Percentiles rank a stretch among this genome's conserved stretches.
phyloP scores from a whole-genome alignment of 352 stramenopile species.

The Globisporangium spiculum region DNA sequence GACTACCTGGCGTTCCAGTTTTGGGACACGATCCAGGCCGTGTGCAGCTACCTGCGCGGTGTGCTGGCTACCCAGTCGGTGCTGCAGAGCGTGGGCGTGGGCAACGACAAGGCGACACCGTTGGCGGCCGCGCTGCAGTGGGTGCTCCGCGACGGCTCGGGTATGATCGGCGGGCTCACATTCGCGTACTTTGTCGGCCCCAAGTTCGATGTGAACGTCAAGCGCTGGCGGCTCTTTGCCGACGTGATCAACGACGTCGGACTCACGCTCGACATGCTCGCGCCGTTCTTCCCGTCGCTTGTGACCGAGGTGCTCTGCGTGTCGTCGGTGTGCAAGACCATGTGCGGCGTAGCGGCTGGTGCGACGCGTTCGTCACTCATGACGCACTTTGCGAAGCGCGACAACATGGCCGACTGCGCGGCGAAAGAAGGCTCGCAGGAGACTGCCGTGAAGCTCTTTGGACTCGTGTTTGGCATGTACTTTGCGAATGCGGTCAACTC shows the following conservation, averaged over 20 bases:
- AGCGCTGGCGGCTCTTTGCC: conserved; percentile 95
- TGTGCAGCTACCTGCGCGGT: conserved; percentile 94
- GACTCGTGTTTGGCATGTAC: conserved; percentile 88
- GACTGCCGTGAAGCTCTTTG: conserved; percentile 93
- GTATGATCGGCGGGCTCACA: conserved; percentile 89
- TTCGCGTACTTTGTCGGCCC: conserved; percentile 91
- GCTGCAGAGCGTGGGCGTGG: conserved; percentile 91
- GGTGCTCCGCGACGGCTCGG: conserved; percentile 72
- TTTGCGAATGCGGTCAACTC: conserved; percentile 74
- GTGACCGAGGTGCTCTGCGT: conserved; percentile 76
- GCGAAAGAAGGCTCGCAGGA: conserved; percentile 96
- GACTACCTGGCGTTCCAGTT: conserved; percentile 95
- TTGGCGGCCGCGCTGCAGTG: conserved; percentile 75
- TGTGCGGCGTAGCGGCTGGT: conserved; percentile 93
- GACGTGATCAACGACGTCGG: conserved; percentile 96
- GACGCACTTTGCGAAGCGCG: conserved; percentile 84
- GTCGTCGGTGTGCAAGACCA: conserved; percentile 91
- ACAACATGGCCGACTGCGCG: conserved; percentile 91
- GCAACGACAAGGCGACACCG: conserved; percentile 77
- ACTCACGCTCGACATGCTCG: conserved; percentile 88
- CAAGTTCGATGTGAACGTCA: conserved; percentile 94
- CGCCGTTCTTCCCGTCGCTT: conserved; percentile 61
- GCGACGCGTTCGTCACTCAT: conserved; percentile 92
- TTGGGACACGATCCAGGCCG: conserved; percentile 93
- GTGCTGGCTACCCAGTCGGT: conserved; percentile 93